Conservation (phyloP, 345 rosid species). For the Aethionema arabicum region DNA sequence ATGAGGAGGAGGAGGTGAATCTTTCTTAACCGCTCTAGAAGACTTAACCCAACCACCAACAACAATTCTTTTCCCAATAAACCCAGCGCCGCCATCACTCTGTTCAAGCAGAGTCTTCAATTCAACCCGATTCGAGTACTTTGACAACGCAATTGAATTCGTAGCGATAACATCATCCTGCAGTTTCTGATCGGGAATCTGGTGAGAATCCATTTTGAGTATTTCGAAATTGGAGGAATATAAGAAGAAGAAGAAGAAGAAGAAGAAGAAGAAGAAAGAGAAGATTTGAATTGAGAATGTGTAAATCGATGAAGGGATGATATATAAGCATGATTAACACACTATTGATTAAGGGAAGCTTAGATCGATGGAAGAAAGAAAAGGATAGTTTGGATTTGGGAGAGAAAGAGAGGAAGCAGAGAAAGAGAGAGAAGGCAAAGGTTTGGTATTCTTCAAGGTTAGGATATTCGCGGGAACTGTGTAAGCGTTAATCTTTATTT, state of each 20-base stretch:
- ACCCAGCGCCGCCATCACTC: slow-evolving; percentile 46
- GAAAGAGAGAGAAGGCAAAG: slow-evolving; percentile 36
- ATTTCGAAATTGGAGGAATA: background rate
- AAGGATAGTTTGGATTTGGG: slow-evolving; percentile 53
- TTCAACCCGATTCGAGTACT: slow-evolving; percentile 64
- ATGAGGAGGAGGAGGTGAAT: slow-evolving; percentile 30
- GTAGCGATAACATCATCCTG: background rate
- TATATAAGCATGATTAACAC: slow-evolving; percentile 29
- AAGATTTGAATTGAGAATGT: slow-evolving; percentile 20
- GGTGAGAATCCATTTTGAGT: slow-evolving; percentile 34
- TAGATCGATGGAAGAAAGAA: slow-evolving; percentile 50
- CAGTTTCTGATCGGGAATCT: slow-evolving; percentile 27
- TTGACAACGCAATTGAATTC: slow-evolving; percentile 28
- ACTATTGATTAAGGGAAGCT: slow-evolving; percentile 38
- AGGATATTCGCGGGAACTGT: slow-evolving; percentile 58
- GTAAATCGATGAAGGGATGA: slow-evolving; percentile 28
- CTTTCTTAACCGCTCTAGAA: slow-evolving; percentile 55
- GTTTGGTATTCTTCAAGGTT: slow-evolving; percentile 62
- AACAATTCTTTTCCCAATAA: slow-evolving; percentile 51
- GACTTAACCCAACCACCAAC: slow-evolving; percentile 96
- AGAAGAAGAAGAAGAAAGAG: background rate
- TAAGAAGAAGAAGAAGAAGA: background rate
- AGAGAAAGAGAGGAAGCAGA: slow-evolving; percentile 20
- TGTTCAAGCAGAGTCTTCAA: slow-evolving; percentile 51
- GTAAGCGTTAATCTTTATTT: background rate